These are phyloP conservation scores for Cryptococcus floricola DNA, from an alignment of 1,284 basidiomycete species.

Conservation along the genomic window DNA sequence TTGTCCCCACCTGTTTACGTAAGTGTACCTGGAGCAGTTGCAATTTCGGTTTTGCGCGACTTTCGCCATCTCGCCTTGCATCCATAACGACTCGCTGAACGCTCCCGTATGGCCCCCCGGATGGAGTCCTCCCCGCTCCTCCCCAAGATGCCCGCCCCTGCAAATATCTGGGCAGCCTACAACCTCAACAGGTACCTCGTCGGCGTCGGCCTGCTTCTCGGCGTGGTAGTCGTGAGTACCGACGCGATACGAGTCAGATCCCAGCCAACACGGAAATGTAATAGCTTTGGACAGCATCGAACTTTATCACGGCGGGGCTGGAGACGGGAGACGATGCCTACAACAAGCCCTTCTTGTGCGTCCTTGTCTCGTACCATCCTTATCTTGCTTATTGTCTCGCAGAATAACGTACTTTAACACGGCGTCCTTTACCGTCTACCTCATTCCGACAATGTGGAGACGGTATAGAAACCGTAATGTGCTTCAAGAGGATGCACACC, in stretches of 20 bases:
- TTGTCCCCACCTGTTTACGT: background rate
- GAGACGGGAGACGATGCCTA: constrained; percentile 43
- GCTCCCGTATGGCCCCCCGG: background rate
- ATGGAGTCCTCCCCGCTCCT: constrained; percentile 26
- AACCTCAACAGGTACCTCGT: constrained; percentile 29
- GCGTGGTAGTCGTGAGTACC: constrained; percentile 34
- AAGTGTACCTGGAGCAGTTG: background rate
- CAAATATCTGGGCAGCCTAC: constrained; percentile 3
- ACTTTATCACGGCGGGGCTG: constrained; percentile 43
- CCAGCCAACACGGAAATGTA: background rate
- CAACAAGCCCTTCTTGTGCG: constrained; percentile 50
- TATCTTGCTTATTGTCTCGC: background rate
- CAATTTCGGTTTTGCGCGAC: too few relatives aligned
- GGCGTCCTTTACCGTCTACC: constrained; percentile 79
- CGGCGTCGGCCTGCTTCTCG: constrained; percentile 32
- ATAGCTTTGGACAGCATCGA: constrained; percentile 45
- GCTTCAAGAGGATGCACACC: constrained; percentile 2
- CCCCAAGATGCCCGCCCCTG: constrained; percentile 17
- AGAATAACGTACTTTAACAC: constrained; percentile 51
- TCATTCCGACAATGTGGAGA: constrained; percentile 60
- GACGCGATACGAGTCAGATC: constrained; percentile 17
- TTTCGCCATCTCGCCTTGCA: too few relatives aligned
- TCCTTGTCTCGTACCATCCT: constrained; percentile 1
- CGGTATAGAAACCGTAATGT: background rate
- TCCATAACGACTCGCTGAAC: too few relatives aligned